Evolutionary conservation across 345 rosid species (phyloP), one percentile per base, ranked within the genome.

Genomic region (Aurinia saxatilis): DNA sequence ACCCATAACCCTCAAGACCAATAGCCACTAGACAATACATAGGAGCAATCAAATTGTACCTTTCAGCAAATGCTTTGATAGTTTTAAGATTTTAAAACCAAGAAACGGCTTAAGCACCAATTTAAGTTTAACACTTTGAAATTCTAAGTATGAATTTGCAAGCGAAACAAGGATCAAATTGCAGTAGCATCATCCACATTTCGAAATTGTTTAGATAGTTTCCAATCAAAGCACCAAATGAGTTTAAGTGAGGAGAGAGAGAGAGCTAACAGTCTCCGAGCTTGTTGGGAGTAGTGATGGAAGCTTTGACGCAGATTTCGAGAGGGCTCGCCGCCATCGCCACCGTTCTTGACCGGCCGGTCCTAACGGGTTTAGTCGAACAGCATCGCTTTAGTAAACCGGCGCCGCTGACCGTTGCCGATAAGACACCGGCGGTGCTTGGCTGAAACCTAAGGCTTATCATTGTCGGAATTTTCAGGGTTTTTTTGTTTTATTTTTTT

Each of bases 221-320:
- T 46, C 19, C 38, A 5, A 11, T 11, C 11, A 17, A 45, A 13
- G 25, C 35, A 65, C 38, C 34, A 51, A 64, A 7, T 6, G 16
- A 50, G 8, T 25, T 49, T 7, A 12, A 15, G 13, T 18, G 21
- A 60, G 35, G 47, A 19, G 56, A 53, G 56, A 54, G 34, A 71
- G 70, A 71, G 42, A 34, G 34, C 84, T 84, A 18, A 92, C 95
- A 89, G 83, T 92, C 96, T 68, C 96, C 98, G 23, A 71, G 82
- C 75, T 78, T 85, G 68, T 81, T 75, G 29, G 98, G 98, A 19
- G 73, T 71, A 37, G 88, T 82, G 67, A 75, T 46, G 21, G 98
- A 92, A 50, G 90, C 93, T 82, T 92, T 92, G 55, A 84, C 91
- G 61, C 98, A 92, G 71, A 89, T 65, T 73, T 85, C 79, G 8